Evolutionary conservation across 2,329 filamentous ascomycete species (phyloP).

Genomic region (Phialocephala sp.): DNA sequence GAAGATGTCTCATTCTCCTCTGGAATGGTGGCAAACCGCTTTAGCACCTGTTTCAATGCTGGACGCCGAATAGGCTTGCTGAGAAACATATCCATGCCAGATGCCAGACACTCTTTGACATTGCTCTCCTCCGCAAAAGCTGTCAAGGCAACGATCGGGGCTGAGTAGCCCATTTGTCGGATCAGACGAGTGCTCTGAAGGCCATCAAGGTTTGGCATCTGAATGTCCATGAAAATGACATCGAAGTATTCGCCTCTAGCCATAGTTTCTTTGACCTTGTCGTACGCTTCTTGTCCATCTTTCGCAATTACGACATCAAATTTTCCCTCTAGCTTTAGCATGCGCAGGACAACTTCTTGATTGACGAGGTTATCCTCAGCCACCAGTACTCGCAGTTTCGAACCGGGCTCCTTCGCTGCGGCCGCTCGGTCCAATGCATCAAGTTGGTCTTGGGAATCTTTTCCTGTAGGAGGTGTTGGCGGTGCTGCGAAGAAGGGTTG

Average conservation of each 20-base stretch:
- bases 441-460: constrained; percentile 60
- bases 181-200: constrained; percentile 86
- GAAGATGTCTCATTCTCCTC: constrained; percentile 59
- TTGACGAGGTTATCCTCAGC: constrained; percentile 78
- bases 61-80: constrained; percentile 78
- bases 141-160: constrained; percentile 88
- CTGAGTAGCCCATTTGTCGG: constrained; percentile 82
- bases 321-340: constrained; percentile 78
- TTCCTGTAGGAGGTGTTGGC: constrained; percentile 25
- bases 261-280: constrained; percentile 84
- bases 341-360: constrained; percentile 65
- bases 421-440: constrained; percentile 69
- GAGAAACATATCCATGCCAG: constrained; percentile 91
- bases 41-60: constrained; percentile 83
- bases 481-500: constrained; percentile 73
- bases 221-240: constrained; percentile 94
- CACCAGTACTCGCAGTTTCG: constrained; percentile 80
- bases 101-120: constrained; percentile 83
- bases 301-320: constrained; percentile 89
- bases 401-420: constrained; percentile 60
- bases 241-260: constrained; percentile 75
- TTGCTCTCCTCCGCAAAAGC: constrained; percentile 93
- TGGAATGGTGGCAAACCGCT: constrained; percentile 80
- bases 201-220: constrained; percentile 92
- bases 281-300: constrained; percentile 85